These are phyloP conservation scores for Cyathus striatus DNA, from an alignment of 768 basidiomycete genomes.

Conservation along the genomic window DNA sequence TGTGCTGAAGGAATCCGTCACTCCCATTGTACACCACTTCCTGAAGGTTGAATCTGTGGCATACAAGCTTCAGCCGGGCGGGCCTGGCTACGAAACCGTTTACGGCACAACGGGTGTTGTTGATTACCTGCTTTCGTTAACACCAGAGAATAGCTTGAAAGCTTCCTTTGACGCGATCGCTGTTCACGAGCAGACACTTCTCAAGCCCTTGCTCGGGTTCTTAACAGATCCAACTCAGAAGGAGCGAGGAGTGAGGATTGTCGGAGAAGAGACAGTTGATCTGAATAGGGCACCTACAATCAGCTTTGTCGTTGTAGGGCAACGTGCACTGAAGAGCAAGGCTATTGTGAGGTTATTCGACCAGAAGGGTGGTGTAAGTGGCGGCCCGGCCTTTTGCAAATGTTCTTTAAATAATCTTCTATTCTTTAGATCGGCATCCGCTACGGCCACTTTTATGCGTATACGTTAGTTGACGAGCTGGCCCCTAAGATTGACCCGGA, in stretches of 20 bases:
- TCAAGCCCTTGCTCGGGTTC: constrained; percentile 50
- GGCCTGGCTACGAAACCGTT: constrained; percentile 69
- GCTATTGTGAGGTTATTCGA: constrained; percentile 66
- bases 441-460: constrained; percentile 77
- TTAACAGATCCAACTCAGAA: constrained; percentile 44
- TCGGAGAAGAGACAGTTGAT: constrained; percentile 50
- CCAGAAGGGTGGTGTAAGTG: constrained; percentile 50
- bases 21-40: constrained; percentile 69
- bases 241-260: constrained; percentile 58
- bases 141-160: constrained; percentile 38
- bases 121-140: constrained; percentile 59
- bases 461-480: constrained; percentile 49
- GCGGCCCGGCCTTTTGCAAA: constrained; percentile 6
- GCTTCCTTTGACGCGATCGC: constrained; percentile 56
- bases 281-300: constrained; percentile 58
- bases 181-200: constrained; percentile 53
- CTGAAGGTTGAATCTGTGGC: constrained; percentile 37
- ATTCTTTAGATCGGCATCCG: constrained; percentile 68
- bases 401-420: background rate
- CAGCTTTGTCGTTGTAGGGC: constrained; percentile 64
- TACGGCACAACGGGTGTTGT: constrained; percentile 57
- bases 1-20: constrained; percentile 45
- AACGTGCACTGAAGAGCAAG: constrained; percentile 49
- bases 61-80: constrained; percentile 69
- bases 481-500: constrained; percentile 51